Conservation (phyloP, 257 asterid genomes). For the Lantana camara region DNA sequence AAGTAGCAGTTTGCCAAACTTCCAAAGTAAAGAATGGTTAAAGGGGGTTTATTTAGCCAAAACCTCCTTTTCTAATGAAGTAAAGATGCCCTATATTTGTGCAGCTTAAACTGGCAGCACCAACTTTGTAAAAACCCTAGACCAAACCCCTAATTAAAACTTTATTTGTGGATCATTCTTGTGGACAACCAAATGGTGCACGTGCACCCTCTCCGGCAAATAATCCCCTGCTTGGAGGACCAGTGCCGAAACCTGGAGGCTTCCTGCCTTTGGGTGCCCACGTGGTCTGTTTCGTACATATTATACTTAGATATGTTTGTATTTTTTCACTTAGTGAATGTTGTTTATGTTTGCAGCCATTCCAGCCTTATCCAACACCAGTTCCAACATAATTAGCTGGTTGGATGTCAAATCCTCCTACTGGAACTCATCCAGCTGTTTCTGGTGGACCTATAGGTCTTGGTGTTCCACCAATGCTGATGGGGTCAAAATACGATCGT, state of each 20-base stretch:
- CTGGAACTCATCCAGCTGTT: constrained; percentile 70
- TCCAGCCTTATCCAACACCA: constrained; percentile 69
- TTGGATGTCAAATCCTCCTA: constrained; percentile 90
- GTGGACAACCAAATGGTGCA: constrained; percentile 90
- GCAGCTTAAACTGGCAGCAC: constrained; percentile 99
- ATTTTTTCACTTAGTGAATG: constrained; percentile 23
- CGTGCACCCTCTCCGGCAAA: constrained; percentile 91
- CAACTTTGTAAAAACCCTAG: constrained; percentile 96
- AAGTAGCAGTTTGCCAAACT: too few species aligned
- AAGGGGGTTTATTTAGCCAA: too few species aligned
- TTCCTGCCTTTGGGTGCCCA: constrained; percentile 90
- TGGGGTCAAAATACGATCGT: too few species aligned
- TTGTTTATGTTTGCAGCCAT: constrained; percentile 50
- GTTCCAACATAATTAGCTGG: constrained; percentile 87
- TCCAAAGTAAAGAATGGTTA: too few species aligned
- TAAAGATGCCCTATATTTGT: too few species aligned
- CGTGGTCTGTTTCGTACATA: constrained; percentile 55
- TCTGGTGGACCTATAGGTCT: constrained; percentile 81
- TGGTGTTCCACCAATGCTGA: constrained; percentile 66
- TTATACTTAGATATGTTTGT: constrained; percentile 9
- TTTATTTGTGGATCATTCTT: constrained; percentile 91
- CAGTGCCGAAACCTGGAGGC: constrained; percentile 83
- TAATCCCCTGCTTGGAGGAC: constrained; percentile 74
- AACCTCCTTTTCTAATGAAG: too few species aligned
- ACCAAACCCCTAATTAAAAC: constrained; percentile 98